phyloP scores from a whole-genome alignment of 192 early-diverging fungal genomes.

The Podila horticola region DNA sequence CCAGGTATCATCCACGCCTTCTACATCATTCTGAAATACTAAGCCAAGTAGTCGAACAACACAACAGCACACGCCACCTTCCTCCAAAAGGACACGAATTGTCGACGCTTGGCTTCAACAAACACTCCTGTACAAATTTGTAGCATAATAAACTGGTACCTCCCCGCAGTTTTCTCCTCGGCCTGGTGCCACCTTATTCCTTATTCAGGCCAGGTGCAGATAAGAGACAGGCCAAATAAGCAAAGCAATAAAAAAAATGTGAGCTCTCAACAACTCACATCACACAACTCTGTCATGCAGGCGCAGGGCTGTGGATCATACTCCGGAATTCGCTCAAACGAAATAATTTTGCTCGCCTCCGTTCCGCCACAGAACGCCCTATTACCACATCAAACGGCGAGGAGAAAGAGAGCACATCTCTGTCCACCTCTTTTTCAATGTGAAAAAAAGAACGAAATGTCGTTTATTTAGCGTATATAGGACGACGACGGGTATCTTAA shows the following conservation, averaged over 20 bases:
- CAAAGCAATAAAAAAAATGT: neutral
- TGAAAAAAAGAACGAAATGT: too few species aligned
- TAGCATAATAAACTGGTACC: neutral
- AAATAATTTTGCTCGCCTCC: too few species aligned
- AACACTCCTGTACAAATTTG: neutral
- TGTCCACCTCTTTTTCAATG: too few species aligned
- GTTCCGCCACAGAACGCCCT: too few species aligned
- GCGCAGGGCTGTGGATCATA: neutral
- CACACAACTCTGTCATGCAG: neutral
- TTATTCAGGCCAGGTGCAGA: too few species aligned
- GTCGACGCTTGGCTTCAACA: neutral
- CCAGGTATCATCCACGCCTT: slow-evolving; percentile 55
- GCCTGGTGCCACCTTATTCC: neutral
- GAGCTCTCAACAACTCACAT: neutral
- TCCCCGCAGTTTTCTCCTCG: neutral
- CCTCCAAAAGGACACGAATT: neutral
- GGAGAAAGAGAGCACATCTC: too few species aligned
- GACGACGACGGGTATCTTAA: too few species aligned
- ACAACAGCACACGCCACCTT: neutral
- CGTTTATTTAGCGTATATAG: too few species aligned
- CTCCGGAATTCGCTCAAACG: too few species aligned
- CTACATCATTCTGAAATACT: slow-evolving; percentile 54
- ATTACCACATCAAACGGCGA: too few species aligned
- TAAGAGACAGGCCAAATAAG: neutral
- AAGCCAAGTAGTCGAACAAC: neutral